phyloP scores from a whole-genome alignment of 768 basidiomycete genomes.

The Phaeotremella fagi region DNA sequence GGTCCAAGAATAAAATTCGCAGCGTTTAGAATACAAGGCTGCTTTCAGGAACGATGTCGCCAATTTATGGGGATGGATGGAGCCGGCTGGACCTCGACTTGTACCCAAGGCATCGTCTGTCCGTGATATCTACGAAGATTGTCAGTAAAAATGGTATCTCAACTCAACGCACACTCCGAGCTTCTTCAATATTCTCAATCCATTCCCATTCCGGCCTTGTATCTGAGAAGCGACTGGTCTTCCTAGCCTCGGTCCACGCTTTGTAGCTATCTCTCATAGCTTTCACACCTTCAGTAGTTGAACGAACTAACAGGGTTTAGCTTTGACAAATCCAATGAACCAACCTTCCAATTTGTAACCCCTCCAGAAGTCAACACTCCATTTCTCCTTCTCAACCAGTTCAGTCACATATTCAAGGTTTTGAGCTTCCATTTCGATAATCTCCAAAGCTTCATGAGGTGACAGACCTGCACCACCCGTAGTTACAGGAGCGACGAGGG shows the following conservation, averaged over 20 bases:
- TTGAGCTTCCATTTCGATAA: constrained; percentile 31
- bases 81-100: constrained; percentile 21
- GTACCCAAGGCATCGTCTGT: constrained; percentile 7
- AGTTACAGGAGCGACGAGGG: constrained; percentile 11
- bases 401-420: constrained; percentile 27
- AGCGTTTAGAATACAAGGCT: constrained; percentile 10
- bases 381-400: constrained; percentile 24
- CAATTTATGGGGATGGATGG: constrained; percentile 33
- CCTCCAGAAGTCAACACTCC: constrained; percentile 34
- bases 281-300: not conserved
- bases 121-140: constrained; percentile 8
- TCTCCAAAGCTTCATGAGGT: constrained; percentile 21
- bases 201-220: constrained; percentile 47
- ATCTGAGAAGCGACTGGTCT: constrained; percentile 2
- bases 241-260: constrained; percentile 9
- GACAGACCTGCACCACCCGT: constrained; percentile 33
- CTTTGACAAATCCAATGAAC: constrained; percentile 1
- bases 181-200: constrained; percentile 49
- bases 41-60: constrained; percentile 18
- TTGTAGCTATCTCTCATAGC: constrained; percentile 2
- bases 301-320: constrained; percentile 1
- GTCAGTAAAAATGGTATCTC: not conserved
- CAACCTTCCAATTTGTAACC: constrained; percentile 32
- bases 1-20: constrained; percentile 20
- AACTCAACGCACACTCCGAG: constrained; percentile 53